Percentiles rank a stretch among this genome's conserved stretches.
These are phyloP conservation scores for Hansenula sp. DNA, from an alignment of 1,139 yeast genomes.

Conservation along the genomic window DNA sequence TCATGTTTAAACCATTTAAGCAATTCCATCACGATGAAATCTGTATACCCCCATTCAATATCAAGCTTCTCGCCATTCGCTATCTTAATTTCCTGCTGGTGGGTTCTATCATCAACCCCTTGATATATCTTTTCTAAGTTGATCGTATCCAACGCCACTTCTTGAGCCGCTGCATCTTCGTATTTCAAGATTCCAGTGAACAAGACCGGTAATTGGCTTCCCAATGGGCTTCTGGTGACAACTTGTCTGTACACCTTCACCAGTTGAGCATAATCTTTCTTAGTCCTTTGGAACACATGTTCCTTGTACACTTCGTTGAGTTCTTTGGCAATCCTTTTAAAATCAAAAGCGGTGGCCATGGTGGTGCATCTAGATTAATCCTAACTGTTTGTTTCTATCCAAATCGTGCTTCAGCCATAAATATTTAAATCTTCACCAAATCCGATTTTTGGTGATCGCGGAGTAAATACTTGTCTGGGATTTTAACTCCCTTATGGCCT, in stretches of 20 bases:
- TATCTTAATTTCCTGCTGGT: conserved; percentile 18
- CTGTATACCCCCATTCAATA: conserved; percentile 50
- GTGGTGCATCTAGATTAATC: too few species aligned
- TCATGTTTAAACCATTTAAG: conserved; percentile 74
- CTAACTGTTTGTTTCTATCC: too few species aligned
- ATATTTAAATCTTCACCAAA: too few species aligned
- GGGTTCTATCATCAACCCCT: conserved; percentile 33
- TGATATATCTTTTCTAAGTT: conserved; percentile 29
- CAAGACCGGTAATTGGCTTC: conserved; percentile 1
- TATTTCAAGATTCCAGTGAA: conserved; percentile 15
- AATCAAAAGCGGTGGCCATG: background rate
- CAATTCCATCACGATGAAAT: conserved; percentile 63
- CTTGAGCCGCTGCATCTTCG: conserved; percentile 19
- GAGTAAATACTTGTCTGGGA: too few species aligned
- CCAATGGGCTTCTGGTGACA: background rate
- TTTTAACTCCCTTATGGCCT: too few species aligned
- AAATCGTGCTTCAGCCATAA: too few species aligned
- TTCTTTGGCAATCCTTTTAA: background rate
- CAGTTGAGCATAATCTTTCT: background rate
- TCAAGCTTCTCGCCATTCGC: conserved; percentile 10
- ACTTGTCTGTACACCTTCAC: background rate
- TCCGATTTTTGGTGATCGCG: too few species aligned
- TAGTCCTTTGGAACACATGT: background rate
- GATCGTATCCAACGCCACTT: conserved; percentile 32
- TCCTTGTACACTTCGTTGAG: conserved; percentile 1